Percentiles rank a stretch among this genome's conserved stretches.
These are phyloP conservation scores for Podospora tetraspora DNA, from an alignment of 495 filamentous ascomycete species.

Conservation along the genomic window DNA sequence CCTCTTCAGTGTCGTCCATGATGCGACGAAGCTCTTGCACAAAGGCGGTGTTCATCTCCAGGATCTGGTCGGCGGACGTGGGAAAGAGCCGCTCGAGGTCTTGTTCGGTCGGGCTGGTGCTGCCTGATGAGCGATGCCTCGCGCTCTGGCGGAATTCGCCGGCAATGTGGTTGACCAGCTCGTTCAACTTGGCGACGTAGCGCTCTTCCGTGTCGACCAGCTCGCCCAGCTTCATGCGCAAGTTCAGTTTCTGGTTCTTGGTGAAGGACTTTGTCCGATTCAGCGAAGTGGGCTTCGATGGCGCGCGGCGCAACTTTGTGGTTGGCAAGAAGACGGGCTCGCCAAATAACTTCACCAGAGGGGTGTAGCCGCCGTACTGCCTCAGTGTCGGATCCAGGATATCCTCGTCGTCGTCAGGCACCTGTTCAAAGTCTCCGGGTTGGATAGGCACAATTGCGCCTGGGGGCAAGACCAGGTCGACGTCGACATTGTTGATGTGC, in stretches of 20 bases:
- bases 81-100: conserved; percentile 77
- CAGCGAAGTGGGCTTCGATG: conserved; percentile 75
- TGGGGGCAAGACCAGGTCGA: conserved; percentile 79
- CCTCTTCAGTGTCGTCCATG: conserved; percentile 77
- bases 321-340: conserved; percentile 82
- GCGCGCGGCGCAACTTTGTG: conserved; percentile 75
- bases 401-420: conserved; percentile 54
- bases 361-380: conserved; percentile 68
- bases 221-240: conserved; percentile 87
- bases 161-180: conserved; percentile 69
- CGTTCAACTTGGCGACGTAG: conserved; percentile 80
- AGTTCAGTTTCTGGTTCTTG: conserved; percentile 72
- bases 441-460: conserved; percentile 61
- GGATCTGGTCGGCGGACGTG: conserved; percentile 65
- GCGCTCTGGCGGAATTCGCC: conserved; percentile 68
- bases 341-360: conserved; percentile 71
- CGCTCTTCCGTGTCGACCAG: conserved; percentile 88
- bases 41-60: conserved; percentile 74
- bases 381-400: conserved; percentile 53
- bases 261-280: conserved; percentile 68
- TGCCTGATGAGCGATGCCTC: conserved; percentile 49
- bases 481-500: conserved; percentile 73
- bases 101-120: conserved; percentile 65
- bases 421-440: conserved; percentile 45
- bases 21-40: conserved; percentile 65